These are phyloP conservation scores for Phytophthora fragariaefolia DNA, from an alignment of 352 stramenopile species.

Conservation along the genomic window DNA sequence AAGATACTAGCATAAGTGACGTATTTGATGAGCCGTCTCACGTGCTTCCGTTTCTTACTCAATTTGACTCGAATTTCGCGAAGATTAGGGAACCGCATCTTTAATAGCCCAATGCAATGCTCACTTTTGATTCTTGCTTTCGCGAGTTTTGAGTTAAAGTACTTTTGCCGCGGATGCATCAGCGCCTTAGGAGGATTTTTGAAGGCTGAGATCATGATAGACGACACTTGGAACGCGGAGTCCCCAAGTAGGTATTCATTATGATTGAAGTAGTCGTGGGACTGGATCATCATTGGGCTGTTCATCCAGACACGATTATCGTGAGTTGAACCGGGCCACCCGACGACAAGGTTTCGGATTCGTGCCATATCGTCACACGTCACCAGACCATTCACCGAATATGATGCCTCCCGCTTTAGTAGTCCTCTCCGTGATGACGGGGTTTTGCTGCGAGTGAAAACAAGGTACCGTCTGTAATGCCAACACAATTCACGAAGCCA, in stretches of 20 bases:
- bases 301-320: slow-evolving; percentile 12
- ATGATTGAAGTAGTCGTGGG: background rate
- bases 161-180: slow-evolving; percentile 3
- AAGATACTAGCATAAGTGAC: background rate
- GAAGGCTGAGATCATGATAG: slow-evolving; percentile 7
- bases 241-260: slow-evolving; percentile 18
- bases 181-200: background rate
- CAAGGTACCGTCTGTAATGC: slow-evolving; percentile 7
- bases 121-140: background rate
- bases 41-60: slow-evolving; percentile 3
- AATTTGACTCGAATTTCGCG: background rate
- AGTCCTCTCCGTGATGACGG: background rate
- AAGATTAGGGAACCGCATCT: background rate
- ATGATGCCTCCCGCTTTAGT: background rate
- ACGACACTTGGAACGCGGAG: slow-evolving; percentile 7
- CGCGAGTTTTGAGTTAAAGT: slow-evolving; percentile 1
- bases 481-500: slow-evolving; percentile 7
- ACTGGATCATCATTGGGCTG: background rate
- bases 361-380: background rate
- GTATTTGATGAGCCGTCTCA: background rate
- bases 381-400: background rate
- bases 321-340: slow-evolving; percentile 4
- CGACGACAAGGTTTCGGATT: background rate
- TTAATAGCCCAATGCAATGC: slow-evolving; percentile 5
- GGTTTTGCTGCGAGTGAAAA: too few relatives aligned